Base-by-base conservation (phyloP, 108 stramenopile species). In the Nitzschia palea region DNA sequence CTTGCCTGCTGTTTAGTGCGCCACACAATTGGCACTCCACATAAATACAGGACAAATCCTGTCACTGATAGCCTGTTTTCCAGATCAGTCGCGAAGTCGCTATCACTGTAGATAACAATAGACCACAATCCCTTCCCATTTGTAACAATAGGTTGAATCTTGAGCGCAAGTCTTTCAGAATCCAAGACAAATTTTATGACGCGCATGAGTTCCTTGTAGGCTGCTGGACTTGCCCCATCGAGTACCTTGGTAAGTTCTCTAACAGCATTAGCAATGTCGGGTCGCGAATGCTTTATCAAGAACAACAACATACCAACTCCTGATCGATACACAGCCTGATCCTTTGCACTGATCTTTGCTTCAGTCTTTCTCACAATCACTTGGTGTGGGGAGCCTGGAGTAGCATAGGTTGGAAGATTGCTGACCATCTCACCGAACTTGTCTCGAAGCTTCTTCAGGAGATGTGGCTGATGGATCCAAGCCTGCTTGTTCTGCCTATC, bases 231-330 rank as follows among this genome's bases (percentile, higher is more conserved):
- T 28, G 62, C 28, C 3, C 62, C 47, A 20, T 50, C 45, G 4
- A 50, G 20, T 9, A 47, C 47, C 45, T 64, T 71, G 14, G 54
- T 40, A 6, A 74, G 37, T n/a, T 80, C 78, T 12, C 75, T 12
- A 12, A 83, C 78, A 3, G 78, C 59, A 55, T 79, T 76, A 3
- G 44, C 36, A 1, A 68, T 63, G 20, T 79, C 71, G 2, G 75
- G 70, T 3, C 76, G 28, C 3, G 71, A 57, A 30, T 52, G 71
- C 53, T 61, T 62, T 48, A 76, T 68, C 17, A 65, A 17, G 23
- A 40, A 50, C 31, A 81, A 42, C 44, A 66, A 48, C 60, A 62
- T 81, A 5, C 67, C 76, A 9, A 73, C 44, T 3, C 73, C 76
- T 2, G 48, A 53, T 2, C 74, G 51, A 52, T 62, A 80, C 20